These are phyloP conservation scores for Rhytidiadelphus loreus DNA, from an alignment of 225 moss, liverwort and hornwort genomes.

Conservation along the genomic window DNA sequence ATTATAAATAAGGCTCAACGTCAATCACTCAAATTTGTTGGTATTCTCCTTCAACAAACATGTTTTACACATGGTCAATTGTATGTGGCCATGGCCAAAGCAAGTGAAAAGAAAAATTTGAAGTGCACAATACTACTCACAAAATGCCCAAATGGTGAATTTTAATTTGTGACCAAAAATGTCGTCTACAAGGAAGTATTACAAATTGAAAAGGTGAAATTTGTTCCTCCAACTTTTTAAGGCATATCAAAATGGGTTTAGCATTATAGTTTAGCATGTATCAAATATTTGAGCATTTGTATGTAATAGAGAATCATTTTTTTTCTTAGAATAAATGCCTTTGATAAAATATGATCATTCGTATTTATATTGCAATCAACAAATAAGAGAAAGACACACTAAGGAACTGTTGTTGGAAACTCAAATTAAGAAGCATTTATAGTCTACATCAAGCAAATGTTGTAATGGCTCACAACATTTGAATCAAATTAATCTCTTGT, in stretches of 20 bases:
- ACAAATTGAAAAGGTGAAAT: not conserved
- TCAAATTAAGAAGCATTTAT: not conserved
- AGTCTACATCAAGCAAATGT: not conserved
- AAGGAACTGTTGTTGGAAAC: not conserved
- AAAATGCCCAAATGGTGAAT: not conserved
- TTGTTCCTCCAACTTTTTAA: not conserved
- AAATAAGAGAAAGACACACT: not conserved
- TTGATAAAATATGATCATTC: not conserved
- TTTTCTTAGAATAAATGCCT: not conserved
- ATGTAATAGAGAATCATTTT: not conserved
- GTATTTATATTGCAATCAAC: not conserved
- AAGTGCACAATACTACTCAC: not conserved
- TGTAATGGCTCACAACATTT: not conserved
- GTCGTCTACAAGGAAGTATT: not conserved
- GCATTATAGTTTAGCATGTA: not conserved
- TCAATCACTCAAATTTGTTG: not conserved
- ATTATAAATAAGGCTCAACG: not conserved
- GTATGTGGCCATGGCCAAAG: not conserved
- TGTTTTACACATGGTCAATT: not conserved
- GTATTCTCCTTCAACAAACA: not conserved
- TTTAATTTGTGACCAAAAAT: not conserved
- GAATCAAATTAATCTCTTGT: not conserved
- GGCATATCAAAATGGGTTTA: not conserved
- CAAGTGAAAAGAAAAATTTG: not conserved
- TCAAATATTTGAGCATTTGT: not conserved